Evolutionary conservation across 192 early-diverging fungal genomes (phyloP).

Genomic region (Coemansia sp.): DNA sequence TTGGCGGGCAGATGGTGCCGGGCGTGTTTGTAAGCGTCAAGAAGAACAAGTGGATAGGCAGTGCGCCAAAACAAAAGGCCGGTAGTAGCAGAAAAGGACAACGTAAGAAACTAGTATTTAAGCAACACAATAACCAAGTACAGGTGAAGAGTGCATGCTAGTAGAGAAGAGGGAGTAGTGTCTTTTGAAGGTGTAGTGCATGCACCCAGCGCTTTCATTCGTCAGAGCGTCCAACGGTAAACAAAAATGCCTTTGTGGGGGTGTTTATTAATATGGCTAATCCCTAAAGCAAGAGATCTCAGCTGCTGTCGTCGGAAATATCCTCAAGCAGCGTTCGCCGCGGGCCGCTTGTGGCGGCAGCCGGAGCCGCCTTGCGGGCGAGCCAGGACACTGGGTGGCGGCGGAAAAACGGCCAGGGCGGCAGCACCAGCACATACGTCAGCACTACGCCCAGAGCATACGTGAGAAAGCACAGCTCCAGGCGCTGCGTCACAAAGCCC

Average conservation of each 20-base stretch:
- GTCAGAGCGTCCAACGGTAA: neutral
- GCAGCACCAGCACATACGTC: slow-evolving; percentile 37
- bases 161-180: slow-evolving; percentile 8
- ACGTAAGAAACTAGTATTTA: slow-evolving; percentile 1
- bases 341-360: slow-evolving; percentile 16
- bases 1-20: slow-evolving; percentile 13
- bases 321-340: slow-evolving; percentile 45
- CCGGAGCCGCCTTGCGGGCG: slow-evolving; percentile 14
- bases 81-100: slow-evolving; percentile 22
- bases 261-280: too few relatives aligned
- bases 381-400: slow-evolving; percentile 36
- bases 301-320: slow-evolving; percentile 38
- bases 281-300: neutral
- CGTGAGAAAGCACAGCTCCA: slow-evolving; percentile 36
- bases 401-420: slow-evolving; percentile 42
- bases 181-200: slow-evolving; percentile 1
- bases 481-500: slow-evolving; percentile 22
- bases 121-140: slow-evolving; percentile 10
- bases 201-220: neutral
- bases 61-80: slow-evolving; percentile 25
- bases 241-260: neutral
- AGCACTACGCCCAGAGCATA: slow-evolving; percentile 27
- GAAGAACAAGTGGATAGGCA: slow-evolving; percentile 18
- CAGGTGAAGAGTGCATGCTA: slow-evolving; percentile 5
- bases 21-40: slow-evolving; percentile 30